A percentile compares a stretch with the other conserved stretches of the same genome.
These are phyloP conservation scores for Helicostylum pulchrum DNA, from an alignment of 192 early-diverging fungal species.

Conservation along the genomic window DNA sequence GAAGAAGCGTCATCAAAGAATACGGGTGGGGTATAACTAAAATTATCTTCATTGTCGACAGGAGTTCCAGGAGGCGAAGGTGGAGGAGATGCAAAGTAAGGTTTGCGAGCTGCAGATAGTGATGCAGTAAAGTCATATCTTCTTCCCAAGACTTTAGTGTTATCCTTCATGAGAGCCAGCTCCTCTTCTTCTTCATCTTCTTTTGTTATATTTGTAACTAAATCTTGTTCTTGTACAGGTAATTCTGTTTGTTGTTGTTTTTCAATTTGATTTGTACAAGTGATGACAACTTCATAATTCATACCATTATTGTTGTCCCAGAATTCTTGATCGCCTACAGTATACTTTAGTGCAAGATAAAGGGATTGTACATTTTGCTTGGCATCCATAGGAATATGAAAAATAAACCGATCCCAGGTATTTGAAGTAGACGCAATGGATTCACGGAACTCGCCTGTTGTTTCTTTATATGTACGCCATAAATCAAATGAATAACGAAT, in stretches of 20 bases:
- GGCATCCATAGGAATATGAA: conserved; percentile 56
- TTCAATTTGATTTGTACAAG: background rate
- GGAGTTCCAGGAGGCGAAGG: conserved; percentile 3
- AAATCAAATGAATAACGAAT: conserved; percentile 80
- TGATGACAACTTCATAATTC: conserved; percentile 68
- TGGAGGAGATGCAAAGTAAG: conserved; percentile 6
- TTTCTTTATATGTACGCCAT: conserved; percentile 75
- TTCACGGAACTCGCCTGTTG: conserved; percentile 59
- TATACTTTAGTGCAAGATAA: conserved; percentile 65
- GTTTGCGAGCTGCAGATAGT: conserved; percentile 31
- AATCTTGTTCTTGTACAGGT: conserved; percentile 2
- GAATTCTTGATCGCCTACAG: conserved; percentile 65
- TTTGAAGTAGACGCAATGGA: conserved; percentile 46
- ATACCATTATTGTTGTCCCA: conserved; percentile 95
- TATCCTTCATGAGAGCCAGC: background rate
- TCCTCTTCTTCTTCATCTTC: background rate
- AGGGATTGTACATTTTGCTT: conserved; percentile 35
- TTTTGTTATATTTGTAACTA: background rate
- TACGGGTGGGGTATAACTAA: conserved; percentile 4
- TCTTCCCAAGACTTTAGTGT: conserved; percentile 16
- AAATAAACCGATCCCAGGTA: conserved; percentile 68
- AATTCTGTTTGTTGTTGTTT: conserved; percentile 2
- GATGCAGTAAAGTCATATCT: conserved; percentile 42
- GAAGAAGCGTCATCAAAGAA: conserved; percentile 2
- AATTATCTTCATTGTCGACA: background rate